These are phyloP conservation scores for Calophaca sinica DNA, from an alignment of 306 rosid genomes.

Conservation along the genomic window DNA sequence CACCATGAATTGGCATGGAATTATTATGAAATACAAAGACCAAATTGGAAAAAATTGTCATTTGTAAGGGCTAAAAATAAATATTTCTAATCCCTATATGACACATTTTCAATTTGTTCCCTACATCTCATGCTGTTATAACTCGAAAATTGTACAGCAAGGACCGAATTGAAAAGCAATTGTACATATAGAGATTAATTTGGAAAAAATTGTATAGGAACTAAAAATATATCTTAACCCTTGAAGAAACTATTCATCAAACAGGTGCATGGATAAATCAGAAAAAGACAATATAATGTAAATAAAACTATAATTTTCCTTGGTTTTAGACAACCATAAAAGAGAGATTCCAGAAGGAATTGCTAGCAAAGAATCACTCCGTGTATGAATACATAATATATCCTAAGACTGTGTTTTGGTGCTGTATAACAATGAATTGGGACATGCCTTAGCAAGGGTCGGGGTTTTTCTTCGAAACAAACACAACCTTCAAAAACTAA, in stretches of 20 bases:
- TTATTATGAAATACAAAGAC: background rate
- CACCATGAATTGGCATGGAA: background rate
- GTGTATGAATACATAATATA: conserved; percentile 14
- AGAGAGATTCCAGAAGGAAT: conserved; percentile 10
- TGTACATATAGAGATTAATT: too few relatives aligned
- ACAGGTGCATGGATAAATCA: background rate
- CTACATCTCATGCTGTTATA: background rate
- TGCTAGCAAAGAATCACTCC: conserved; percentile 5
- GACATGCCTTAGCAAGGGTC: too few relatives aligned
- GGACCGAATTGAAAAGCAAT: too few relatives aligned
- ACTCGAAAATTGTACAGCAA: too few relatives aligned
- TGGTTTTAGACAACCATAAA: background rate
- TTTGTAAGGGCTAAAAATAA: background rate
- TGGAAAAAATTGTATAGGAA: background rate
- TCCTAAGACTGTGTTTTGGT: background rate
- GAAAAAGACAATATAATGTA: background rate
- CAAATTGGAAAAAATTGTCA: background rate
- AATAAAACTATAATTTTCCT: background rate
- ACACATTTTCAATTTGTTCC: background rate
- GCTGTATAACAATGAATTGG: background rate
- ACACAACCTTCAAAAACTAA: too few relatives aligned
- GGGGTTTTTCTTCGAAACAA: too few relatives aligned
- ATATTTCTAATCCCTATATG: background rate
- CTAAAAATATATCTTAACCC: background rate
- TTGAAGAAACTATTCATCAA: background rate